Evolutionary conservation across 192 early-diverging fungal species (phyloP).

Genomic region (Coemansia biformis): DNA sequence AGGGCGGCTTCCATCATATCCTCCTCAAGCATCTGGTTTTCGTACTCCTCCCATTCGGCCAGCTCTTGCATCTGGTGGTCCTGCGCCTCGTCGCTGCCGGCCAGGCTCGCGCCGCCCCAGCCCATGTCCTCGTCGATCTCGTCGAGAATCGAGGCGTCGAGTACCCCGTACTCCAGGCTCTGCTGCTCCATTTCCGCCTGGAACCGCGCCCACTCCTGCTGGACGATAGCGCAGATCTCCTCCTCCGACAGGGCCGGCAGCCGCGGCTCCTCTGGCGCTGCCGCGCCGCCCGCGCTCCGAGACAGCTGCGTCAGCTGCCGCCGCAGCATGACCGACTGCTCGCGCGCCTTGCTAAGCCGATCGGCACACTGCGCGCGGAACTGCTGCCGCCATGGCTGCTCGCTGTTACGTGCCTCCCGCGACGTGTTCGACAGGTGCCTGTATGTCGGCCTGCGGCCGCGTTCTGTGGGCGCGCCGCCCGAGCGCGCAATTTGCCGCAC

Average conservation of each 20-base stretch:
- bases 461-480: slow-evolving; percentile 13
- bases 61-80: slow-evolving; percentile 18
- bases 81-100: too few species aligned
- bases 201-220: slow-evolving; percentile 44
- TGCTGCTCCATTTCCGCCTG: slow-evolving; percentile 39
- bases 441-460: slow-evolving; percentile 20
- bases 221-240: slow-evolving; percentile 34
- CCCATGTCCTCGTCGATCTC: slow-evolving; percentile 39
- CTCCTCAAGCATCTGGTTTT: slow-evolving; percentile 34
- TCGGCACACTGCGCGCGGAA: slow-evolving; percentile 41
- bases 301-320: slow-evolving; percentile 20
- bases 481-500: slow-evolving; percentile 24
- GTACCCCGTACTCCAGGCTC: slow-evolving; percentile 29
- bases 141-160: slow-evolving; percentile 26
- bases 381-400: slow-evolving; percentile 42
- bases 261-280: background rate
- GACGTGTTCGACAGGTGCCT: slow-evolving; percentile 33
- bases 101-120: too few species aligned
- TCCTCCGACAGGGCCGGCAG: slow-evolving; percentile 20
- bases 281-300: too few species aligned
- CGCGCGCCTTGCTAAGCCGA: slow-evolving; percentile 29
- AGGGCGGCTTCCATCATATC: slow-evolving; percentile 35
- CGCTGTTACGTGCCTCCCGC: slow-evolving; percentile 19
- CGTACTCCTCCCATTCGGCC: slow-evolving; percentile 36
- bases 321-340: slow-evolving; percentile 32